Percentiles rank a stretch among this genome's conserved stretches.
phyloP scores from a whole-genome alignment of 345 rosid species.

The Salix brachista region DNA sequence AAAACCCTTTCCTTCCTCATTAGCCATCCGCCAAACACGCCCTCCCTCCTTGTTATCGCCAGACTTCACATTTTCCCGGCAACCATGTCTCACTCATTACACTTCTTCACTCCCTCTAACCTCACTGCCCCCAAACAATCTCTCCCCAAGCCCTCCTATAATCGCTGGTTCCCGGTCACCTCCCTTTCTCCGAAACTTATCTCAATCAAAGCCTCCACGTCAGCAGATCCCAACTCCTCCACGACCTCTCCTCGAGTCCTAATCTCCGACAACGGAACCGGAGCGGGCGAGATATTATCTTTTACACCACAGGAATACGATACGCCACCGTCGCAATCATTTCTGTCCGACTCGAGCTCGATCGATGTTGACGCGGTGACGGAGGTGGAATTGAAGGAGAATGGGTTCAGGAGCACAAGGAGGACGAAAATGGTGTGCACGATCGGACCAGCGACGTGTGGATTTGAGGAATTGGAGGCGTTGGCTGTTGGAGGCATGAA shows the following conservation, averaged over 20 bases:
- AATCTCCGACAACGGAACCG: constrained; percentile 52
- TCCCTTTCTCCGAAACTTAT: constrained; percentile 19
- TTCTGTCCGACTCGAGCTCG: constrained; percentile 25
- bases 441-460: constrained; percentile 87
- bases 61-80: constrained; percentile 3
- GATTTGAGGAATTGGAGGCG: constrained; percentile 82
- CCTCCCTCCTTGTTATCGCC: neutral
- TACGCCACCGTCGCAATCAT: neutral
- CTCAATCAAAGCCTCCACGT: constrained; percentile 41
- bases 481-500: constrained; percentile 98
- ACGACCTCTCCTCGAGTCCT: constrained; percentile 37
- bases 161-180: constrained; percentile 29
- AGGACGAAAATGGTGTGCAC: constrained; percentile 95
- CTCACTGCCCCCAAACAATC: constrained; percentile 33
- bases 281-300: neutral
- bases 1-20: neutral
- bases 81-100: constrained; percentile 69
- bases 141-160: constrained; percentile 29
- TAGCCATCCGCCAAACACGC: neutral
- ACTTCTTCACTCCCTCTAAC: constrained; percentile 45
- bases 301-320: neutral
- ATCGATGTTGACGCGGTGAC: constrained; percentile 89
- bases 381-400: constrained; percentile 92
- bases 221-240: constrained; percentile 41
- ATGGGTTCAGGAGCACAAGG: constrained; percentile 97